A percentile compares a stretch with the other conserved stretches of the same genome.
Conservation (phyloP, 192 early-diverging fungal genomes). For the Backusella mclennaniae region DNA sequence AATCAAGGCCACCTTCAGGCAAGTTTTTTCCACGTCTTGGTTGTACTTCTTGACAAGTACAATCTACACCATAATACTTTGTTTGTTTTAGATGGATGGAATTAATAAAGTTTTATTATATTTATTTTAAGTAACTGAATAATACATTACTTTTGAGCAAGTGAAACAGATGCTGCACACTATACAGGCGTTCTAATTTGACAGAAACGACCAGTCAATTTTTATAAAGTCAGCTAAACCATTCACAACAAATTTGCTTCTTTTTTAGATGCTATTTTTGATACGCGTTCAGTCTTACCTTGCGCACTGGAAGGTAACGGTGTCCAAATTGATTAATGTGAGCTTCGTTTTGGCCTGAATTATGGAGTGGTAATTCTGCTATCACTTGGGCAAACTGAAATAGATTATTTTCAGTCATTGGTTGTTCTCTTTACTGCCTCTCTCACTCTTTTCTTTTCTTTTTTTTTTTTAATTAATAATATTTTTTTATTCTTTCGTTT, state of each 20-base stretch:
- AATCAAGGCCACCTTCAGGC: constrained; percentile 32
- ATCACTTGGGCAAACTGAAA: constrained; percentile 34
- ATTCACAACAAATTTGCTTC: neutral
- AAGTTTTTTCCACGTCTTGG: constrained; percentile 37
- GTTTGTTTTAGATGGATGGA: neutral
- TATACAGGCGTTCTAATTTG: constrained; percentile 37
- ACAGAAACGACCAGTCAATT: neutral
- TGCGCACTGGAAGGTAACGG: neutral
- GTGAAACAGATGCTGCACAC: constrained; percentile 39
- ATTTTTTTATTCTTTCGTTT: neutral
- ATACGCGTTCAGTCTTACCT: neutral
- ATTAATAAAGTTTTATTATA: neutral
- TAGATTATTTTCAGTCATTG: constrained; percentile 30
- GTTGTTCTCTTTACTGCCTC: neutral
- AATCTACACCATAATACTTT: constrained; percentile 31
- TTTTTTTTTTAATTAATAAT: neutral
- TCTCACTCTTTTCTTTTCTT: neutral
- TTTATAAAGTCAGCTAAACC: neutral
- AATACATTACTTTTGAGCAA: constrained; percentile 27
- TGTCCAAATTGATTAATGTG: neutral
- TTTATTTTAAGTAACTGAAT: neutral
- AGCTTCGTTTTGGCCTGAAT: neutral
- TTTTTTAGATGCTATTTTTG: neutral
- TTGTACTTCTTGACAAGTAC: constrained; percentile 29
- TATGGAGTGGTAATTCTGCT: constrained; percentile 16